phyloP scores from a whole-genome alignment of 768 basidiomycete species.

The Chalciporus chontae region DNA sequence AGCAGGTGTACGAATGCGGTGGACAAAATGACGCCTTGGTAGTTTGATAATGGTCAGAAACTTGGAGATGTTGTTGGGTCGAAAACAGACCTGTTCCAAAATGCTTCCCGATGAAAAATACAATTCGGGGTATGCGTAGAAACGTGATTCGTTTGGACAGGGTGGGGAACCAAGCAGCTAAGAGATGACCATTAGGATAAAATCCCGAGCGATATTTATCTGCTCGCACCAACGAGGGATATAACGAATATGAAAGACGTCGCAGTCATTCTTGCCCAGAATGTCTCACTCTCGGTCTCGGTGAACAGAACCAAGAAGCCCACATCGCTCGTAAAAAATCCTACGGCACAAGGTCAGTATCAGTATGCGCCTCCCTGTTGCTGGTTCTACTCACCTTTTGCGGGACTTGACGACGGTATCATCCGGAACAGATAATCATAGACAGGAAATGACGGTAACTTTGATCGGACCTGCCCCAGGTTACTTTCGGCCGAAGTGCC shows the following conservation, averaged over 20 bases:
- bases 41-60: neutral
- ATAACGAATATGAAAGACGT: constrained; percentile 49
- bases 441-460: neutral
- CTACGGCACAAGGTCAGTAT: neutral
- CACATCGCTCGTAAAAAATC: neutral
- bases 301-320: neutral
- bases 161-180: constrained; percentile 72
- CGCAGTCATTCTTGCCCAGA: constrained; percentile 10
- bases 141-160: constrained; percentile 52
- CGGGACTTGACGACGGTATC: neutral
- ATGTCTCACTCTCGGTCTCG: neutral
- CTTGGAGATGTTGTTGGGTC: neutral
- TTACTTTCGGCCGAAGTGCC: neutral
- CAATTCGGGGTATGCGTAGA: constrained; percentile 58
- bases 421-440: neutral
- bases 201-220: neutral
- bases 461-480: neutral
- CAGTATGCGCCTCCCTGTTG: no score
- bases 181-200: neutral
- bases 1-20: constrained; percentile 82
- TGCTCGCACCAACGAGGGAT: constrained; percentile 60
- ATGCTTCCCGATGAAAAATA: constrained; percentile 86
- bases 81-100: constrained; percentile 65
- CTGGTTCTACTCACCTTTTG: neutral
- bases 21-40: constrained; percentile 70